Conservation (phyloP, 73 alveolate genomes). For the Breviolum minutum region DNA sequence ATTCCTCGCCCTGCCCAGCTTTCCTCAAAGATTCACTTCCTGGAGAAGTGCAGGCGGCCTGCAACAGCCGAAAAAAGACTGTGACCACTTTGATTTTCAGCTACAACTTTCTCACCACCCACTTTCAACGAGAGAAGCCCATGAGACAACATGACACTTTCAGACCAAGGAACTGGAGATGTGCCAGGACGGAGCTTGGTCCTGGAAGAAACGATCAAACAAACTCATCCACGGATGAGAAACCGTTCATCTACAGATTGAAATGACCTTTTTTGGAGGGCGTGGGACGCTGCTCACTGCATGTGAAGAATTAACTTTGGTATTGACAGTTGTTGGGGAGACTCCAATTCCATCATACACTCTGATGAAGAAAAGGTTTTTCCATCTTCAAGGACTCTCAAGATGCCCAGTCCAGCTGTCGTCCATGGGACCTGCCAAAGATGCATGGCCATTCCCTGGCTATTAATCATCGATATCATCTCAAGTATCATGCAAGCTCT, state of each 20-base stretch:
- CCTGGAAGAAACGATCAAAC: neutral
- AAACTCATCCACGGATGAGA: neutral
- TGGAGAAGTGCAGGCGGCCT: conserved; percentile 47
- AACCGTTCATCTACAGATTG: neutral
- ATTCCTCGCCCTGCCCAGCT: neutral
- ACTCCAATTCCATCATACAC: neutral
- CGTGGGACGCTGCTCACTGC: too few species aligned
- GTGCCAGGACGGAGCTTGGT: conserved; percentile 20
- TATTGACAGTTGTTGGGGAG: neutral
- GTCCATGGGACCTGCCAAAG: neutral
- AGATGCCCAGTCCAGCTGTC: neutral
- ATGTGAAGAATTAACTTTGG: neutral
- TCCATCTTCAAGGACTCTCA: neutral
- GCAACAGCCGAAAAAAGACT: neutral
- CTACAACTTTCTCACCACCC: neutral
- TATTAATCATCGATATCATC: neutral
- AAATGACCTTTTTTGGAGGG: neutral
- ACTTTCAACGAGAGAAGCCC: neutral
- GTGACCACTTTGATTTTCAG: neutral
- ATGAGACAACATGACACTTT: neutral
- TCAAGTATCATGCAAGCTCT: neutral
- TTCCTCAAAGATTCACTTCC: conserved; percentile 34
- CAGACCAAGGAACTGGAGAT: neutral
- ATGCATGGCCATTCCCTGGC: neutral
- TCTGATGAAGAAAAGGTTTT: neutral